phyloP scores from a whole-genome alignment of 495 filamentous ascomycete species.

The Pseudoneurospora amorphoporcata region DNA sequence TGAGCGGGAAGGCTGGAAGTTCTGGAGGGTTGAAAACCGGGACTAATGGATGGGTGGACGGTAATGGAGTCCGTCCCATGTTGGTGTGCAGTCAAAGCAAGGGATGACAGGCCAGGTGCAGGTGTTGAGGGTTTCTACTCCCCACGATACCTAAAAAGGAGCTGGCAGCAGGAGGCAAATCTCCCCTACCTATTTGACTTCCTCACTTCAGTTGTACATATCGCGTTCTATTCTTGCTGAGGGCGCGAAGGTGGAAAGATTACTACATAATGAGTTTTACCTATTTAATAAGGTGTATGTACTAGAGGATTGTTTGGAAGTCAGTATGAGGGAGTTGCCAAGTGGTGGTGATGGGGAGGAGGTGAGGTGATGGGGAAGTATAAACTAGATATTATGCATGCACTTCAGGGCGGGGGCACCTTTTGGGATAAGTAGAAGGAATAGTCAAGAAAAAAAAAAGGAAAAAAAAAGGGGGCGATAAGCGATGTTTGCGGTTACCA shows the following conservation, averaged over 20 bases:
- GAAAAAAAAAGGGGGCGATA: neutral
- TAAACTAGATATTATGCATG: neutral
- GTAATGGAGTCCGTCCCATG: neutral
- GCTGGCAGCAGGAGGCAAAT: neutral
- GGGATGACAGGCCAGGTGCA: neutral
- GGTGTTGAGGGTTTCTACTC: neutral
- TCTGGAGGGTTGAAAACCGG: slow-evolving; percentile 61
- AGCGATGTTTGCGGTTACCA: neutral
- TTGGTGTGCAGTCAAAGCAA: neutral
- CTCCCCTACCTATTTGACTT: neutral
- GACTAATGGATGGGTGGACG: neutral
- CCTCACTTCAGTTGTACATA: neutral
- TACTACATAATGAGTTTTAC: neutral
- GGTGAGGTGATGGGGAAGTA: neutral
- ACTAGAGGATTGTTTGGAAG: neutral
- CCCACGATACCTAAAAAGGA: neutral
- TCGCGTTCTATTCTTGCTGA: neutral
- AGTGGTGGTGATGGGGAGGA: neutral
- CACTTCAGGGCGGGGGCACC: neutral
- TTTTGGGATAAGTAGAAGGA: neutral
- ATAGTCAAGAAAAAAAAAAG: neutral
- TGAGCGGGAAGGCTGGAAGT: slow-evolving; percentile 81
- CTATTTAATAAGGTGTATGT: neutral
- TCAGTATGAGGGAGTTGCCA: neutral
- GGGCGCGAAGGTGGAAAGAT: neutral